Evolutionary conservation across 805 yeast species (phyloP), one percentile per base, ranked within the genome.

Genomic region (Candida maesae): DNA sequence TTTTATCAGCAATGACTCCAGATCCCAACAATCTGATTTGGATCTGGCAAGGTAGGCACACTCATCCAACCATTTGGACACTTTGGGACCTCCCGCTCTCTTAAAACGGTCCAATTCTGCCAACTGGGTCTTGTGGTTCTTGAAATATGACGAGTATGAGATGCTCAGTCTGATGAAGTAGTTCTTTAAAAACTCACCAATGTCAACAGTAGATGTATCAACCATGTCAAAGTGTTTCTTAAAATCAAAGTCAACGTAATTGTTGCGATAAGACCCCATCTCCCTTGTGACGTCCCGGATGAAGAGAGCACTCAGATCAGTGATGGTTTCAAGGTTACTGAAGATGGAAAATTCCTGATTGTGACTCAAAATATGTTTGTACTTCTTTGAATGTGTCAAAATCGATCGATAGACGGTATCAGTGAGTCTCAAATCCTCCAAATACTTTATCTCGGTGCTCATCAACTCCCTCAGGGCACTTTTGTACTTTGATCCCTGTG

Each of bases 251-350:
- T 49, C 42, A 12, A 42, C 20, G 13, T 28, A 19, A 0, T 35
- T 45, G 17, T 29, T 26, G 7, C 31, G 33, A 2, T 26, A 21
- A 3, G 24, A 12, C 8, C 35, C 26, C 13, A 38, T 35, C 4
- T 29, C 26, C 26, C 46, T 49, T 2, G 30, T 33, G 2, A 57
- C 27, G 4, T 53, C 45, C 4, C 49, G 51, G 8, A 59, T 27
- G 15, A 70, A 60, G 4, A 64, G 40, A 13, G 57, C 54, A 44
- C 70, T 64, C 5, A 70, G 49, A 9, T 66, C 64, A 6, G 61
- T 41, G 24, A 74, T 60, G 2, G 70, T 61, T 13, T 60, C 67
- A 28, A 71, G 49, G 46, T 72, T 71, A 1, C 75, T 73, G 56
- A 74, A 73, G 2, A 74, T 47, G 7, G 64, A 39, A 5, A 63